phyloP scores from a whole-genome alignment of 805 yeast genomes.

The Pichia californica region DNA sequence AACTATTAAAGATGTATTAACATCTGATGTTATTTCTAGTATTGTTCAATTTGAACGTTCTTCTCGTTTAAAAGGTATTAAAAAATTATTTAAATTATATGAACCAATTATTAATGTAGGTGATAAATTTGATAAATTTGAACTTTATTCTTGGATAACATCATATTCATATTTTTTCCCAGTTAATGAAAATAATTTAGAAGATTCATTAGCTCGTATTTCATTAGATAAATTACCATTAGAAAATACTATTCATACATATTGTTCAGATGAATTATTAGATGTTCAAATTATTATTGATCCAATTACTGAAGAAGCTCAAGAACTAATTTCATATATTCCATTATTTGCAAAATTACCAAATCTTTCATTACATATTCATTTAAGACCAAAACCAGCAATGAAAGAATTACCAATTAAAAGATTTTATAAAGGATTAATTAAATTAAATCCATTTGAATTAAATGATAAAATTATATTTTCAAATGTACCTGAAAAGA shows the following conservation, averaged over 20 bases:
- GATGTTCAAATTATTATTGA: constrained; percentile 60
- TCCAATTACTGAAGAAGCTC: constrained; percentile 68
- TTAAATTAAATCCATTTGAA: constrained; percentile 25
- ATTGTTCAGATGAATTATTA: constrained; percentile 21
- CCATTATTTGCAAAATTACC: constrained; percentile 34
- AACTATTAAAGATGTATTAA: constrained; percentile 12
- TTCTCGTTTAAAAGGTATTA: constrained; percentile 6
- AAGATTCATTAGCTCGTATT: constrained; percentile 20
- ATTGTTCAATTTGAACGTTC: constrained; percentile 11
- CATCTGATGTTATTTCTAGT: constrained; percentile 3
- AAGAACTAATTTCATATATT: constrained; percentile 45
- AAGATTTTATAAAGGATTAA: constrained; percentile 51
- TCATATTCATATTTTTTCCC: constrained; percentile 21
- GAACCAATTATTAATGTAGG: background rate
- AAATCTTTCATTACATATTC: constrained; percentile 46
- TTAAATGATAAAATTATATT: constrained; percentile 29
- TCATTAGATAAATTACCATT: constrained; percentile 7
- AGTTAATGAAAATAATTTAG: constrained; percentile 25
- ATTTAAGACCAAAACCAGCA: constrained; percentile 45
- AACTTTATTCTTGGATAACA: constrained; percentile 18
- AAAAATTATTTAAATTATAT: background rate
- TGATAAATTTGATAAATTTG: constrained; percentile 14
- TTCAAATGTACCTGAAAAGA: constrained; percentile 42
- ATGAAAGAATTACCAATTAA: constrained; percentile 39
- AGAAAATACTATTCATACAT: constrained; percentile 4